A percentile compares a stretch with the other conserved stretches of the same genome.
Evolutionary conservation across 495 filamentous ascomycete species (phyloP).

Genomic region (Stereocaulon alpinum): DNA sequence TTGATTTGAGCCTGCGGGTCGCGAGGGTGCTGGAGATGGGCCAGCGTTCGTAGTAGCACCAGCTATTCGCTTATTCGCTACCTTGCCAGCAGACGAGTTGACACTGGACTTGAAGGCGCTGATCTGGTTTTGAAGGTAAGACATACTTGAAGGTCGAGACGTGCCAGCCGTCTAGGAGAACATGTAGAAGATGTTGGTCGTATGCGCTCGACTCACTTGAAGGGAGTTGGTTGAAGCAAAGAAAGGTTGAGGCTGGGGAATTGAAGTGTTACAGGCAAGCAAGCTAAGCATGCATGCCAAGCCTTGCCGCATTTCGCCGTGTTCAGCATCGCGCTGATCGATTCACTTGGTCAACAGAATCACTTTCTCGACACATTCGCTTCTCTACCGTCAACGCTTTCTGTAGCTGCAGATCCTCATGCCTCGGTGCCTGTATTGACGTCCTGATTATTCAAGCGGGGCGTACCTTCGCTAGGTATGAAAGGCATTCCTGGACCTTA

Average conservation of each 20-base stretch:
- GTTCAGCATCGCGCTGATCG: constrained; percentile 2
- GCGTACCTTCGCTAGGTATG: background rate
- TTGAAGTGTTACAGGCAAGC: background rate
- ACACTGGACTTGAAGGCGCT: constrained; percentile 38
- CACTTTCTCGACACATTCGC: background rate
- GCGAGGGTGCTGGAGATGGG: constrained; percentile 30
- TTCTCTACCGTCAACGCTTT: background rate
- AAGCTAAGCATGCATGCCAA: constrained; percentile 2
- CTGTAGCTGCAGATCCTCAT: background rate
- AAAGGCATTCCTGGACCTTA: background rate
- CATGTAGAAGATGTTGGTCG: background rate
- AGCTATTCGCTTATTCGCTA: constrained; percentile 37
- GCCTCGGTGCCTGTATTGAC: background rate
- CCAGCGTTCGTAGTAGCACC: constrained; percentile 25
- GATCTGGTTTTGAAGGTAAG: constrained; percentile 40
- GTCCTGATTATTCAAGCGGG: background rate
- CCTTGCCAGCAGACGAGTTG: constrained; percentile 37
- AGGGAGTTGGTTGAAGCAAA: background rate
- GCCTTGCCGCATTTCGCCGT: constrained; percentile 1
- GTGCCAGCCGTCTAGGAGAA: background rate
- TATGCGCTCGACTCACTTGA: background rate
- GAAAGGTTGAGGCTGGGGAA: background rate
- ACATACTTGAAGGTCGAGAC: constrained; percentile 29
- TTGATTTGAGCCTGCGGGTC: constrained; percentile 35
- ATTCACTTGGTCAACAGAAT: background rate